Evolutionary conservation across 306 rosid species (phyloP).

Genomic region (Rosa persica): DNA sequence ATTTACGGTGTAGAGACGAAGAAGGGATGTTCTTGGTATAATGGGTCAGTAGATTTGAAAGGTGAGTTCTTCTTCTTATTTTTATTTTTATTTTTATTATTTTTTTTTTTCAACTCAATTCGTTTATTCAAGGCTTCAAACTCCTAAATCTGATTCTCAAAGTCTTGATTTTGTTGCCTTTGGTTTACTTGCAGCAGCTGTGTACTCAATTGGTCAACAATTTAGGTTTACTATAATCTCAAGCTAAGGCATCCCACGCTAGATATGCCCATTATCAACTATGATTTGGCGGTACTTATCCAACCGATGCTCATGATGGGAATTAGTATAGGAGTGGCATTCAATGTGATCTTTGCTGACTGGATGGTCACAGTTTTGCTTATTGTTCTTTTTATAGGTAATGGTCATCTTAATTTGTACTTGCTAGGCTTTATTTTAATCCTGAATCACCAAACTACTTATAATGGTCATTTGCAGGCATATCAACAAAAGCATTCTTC

Average conservation of each 20-base stretch:
- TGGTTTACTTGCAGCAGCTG: no score
- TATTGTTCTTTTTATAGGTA: slow-evolving; percentile 76
- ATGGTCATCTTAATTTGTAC: not conserved
- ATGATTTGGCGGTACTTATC: slow-evolving; percentile 82
- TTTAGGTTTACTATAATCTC: slow-evolving; percentile 72
- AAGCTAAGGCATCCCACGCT: slow-evolving; percentile 73
- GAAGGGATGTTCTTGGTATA: no score
- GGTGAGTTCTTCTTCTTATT: no score
- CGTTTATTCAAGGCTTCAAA: no score
- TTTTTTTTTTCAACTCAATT: no score
- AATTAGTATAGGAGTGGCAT: slow-evolving; percentile 84
- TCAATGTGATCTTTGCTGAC: slow-evolving; percentile 82
- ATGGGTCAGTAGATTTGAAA: no score
- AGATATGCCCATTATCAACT: slow-evolving; percentile 75
- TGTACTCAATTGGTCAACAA: no score
- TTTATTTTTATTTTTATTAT: no score
- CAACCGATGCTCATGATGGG: slow-evolving; percentile 98
- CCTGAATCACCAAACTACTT: not conserved
- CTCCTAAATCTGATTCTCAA: no score
- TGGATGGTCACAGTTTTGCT: slow-evolving; percentile 93
- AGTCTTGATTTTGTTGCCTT: no score
- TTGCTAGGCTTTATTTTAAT: slow-evolving; percentile 6
- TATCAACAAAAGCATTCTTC: slow-evolving; percentile 76
- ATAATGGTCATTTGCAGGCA: slow-evolving; percentile 45
- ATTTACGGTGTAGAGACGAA: no score